Conservation (phyloP, 1,139 yeast species). For the Candida albicans region DNA sequence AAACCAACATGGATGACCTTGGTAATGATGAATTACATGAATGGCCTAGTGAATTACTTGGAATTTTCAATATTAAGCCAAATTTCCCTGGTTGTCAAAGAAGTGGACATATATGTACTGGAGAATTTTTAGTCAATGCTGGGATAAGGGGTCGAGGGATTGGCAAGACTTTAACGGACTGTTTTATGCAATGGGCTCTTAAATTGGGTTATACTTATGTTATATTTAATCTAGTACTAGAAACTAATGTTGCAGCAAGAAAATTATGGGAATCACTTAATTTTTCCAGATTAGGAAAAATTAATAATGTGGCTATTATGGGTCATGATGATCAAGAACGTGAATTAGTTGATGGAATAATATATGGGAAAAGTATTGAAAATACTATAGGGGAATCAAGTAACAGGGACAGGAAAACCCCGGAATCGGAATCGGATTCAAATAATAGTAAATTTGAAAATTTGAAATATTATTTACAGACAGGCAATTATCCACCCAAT, state of each 20-base stretch:
- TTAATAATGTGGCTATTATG: slow-evolving; percentile 82
- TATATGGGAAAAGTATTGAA: slow-evolving; percentile 61
- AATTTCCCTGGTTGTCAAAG: slow-evolving; percentile 84
- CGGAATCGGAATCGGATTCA: slow-evolving; percentile 66
- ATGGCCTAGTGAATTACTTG: slow-evolving; percentile 93
- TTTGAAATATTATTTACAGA: slow-evolving; percentile 73
- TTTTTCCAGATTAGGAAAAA: slow-evolving; percentile 74
- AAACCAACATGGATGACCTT: slow-evolving; percentile 31
- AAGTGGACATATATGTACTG: slow-evolving; percentile 90
- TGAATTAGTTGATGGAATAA: slow-evolving; percentile 76
- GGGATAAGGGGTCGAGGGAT: slow-evolving; percentile 93
- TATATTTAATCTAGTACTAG: slow-evolving; percentile 84
- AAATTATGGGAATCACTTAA: slow-evolving; percentile 77
- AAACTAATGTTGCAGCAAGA: slow-evolving; percentile 80
- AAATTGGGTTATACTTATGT: slow-evolving; percentile 81
- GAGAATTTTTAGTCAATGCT: slow-evolving; percentile 84
- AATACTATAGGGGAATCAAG: slow-evolving; percentile 49
- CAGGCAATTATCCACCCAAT: slow-evolving; percentile 84
- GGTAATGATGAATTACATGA: slow-evolving; percentile 27
- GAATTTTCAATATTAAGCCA: slow-evolving; percentile 80
- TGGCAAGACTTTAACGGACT: slow-evolving; percentile 80
- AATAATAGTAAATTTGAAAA: slow-evolving; percentile 73
- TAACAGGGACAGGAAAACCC: too few species aligned
- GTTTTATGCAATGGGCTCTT: slow-evolving; percentile 90
- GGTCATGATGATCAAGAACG: slow-evolving; percentile 72